Conservation (phyloP, 345 rosid genomes). For the Triadica sebifera region DNA sequence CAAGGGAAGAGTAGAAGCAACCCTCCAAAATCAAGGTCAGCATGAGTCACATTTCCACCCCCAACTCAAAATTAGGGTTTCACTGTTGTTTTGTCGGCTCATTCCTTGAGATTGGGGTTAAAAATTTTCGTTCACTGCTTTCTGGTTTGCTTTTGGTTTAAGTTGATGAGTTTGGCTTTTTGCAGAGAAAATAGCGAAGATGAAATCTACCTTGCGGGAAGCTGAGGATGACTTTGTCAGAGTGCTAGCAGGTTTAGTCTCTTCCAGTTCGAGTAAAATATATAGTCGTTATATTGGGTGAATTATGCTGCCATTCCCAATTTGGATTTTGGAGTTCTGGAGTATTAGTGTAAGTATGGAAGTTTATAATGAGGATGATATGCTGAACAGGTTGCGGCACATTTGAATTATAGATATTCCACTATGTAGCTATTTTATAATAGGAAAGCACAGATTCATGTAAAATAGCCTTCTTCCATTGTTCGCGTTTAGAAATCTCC, state of each 20-base stretch:
- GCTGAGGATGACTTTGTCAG: slow-evolving; percentile 80
- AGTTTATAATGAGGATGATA: not conserved
- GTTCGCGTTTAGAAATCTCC: not conserved
- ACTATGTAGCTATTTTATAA: not conserved
- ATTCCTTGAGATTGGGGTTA: too few species aligned
- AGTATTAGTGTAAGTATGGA: not conserved
- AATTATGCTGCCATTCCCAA: not conserved
- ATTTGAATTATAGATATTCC: not conserved
- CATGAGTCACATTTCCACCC: not conserved
- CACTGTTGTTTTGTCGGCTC: too few species aligned
- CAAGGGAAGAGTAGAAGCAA: slow-evolving; percentile 46
- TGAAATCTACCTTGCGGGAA: slow-evolving; percentile 63
- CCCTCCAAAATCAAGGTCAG: slow-evolving; percentile 56
- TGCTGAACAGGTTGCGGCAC: not conserved
- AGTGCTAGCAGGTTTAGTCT: slow-evolving; percentile 59
- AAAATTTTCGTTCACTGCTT: too few species aligned
- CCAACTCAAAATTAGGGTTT: slow-evolving; percentile 13
- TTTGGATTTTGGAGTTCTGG: not conserved
- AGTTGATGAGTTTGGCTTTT: slow-evolving; percentile 29
- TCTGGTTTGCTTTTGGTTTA: not conserved
- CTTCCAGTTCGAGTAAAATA: not conserved
- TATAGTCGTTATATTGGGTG: not conserved
- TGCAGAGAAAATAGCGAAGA: slow-evolving; percentile 50
- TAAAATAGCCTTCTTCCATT: not conserved
- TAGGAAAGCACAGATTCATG: not conserved